Conservation (phyloP, 2,329 filamentous ascomycete genomes). For the Fusarium globosum region DNA sequence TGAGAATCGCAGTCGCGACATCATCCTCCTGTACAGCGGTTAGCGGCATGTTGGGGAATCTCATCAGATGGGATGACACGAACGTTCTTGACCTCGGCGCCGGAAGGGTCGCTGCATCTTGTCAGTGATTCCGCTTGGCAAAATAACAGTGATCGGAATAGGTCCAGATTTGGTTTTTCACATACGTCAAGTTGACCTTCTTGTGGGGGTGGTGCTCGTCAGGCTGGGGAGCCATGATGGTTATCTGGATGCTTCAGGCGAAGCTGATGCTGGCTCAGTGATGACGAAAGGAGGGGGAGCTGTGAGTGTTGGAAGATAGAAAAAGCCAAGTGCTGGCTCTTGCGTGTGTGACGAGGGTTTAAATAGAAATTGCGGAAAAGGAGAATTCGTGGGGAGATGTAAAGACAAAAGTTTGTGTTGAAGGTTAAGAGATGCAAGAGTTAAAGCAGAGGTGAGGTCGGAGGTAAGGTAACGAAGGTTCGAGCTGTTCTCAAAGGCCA, state of each 20-base stretch:
- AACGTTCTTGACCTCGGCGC: conserved; percentile 87
- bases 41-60: conserved; percentile 45
- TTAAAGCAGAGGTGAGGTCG: conserved; percentile 32
- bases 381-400: not conserved
- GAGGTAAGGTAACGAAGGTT: conserved; percentile 42
- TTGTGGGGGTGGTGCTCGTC: conserved; percentile 66
- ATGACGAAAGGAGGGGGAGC: conserved; percentile 41
- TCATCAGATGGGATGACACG: conserved; percentile 49
- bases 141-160: not conserved
- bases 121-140: conserved; percentile 51
- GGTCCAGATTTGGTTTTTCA: conserved; percentile 3
- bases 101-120: conserved; percentile 80
- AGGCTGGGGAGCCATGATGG: conserved; percentile 78
- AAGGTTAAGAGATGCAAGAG: conserved; percentile 33
- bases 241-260: conserved; percentile 43
- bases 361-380: conserved; percentile 9
- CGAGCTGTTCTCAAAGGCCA: conserved; percentile 45
- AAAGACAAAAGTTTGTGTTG: conserved; percentile 24
- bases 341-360: conserved; percentile 7
- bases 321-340: conserved; percentile 39
- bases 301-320: conserved; percentile 23
- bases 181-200: conserved; percentile 87
- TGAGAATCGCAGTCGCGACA: conserved; percentile 93
- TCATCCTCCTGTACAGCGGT: conserved; percentile 78
- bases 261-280: conserved; percentile 43